Evolutionary conservation across 345 rosid species (phyloP).

Genomic region (Populus deltoides): DNA sequence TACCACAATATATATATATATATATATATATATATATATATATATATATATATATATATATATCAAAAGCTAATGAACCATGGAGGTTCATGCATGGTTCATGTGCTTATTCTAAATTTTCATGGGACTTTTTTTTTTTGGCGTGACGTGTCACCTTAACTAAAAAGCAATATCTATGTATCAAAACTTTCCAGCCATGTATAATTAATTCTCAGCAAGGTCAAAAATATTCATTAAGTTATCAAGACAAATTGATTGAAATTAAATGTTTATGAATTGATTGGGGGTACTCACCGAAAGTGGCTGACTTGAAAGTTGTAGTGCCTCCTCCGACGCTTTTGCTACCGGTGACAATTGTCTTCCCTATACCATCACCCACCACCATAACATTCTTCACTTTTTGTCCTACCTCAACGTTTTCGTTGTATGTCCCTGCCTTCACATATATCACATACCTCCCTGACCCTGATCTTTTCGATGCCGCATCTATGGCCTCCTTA

Average conservation of each 20-base stretch:
- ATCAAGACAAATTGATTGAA: background rate
- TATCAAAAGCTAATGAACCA: too few relatives aligned
- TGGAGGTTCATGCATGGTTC: too few relatives aligned
- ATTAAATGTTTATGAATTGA: background rate
- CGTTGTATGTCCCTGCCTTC: slow-evolving; percentile 28
- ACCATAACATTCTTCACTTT: slow-evolving; percentile 35
- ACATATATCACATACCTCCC: slow-evolving; percentile 34
- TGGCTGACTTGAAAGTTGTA: slow-evolving; percentile 45
- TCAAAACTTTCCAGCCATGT: background rate
- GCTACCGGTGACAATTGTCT: slow-evolving; percentile 41
- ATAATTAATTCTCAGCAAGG: background rate
- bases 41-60: too few relatives aligned
- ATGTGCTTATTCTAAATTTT: too few relatives aligned
- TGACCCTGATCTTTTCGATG: slow-evolving; percentile 27
- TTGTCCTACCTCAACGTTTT: slow-evolving; percentile 30
- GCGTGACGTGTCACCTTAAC: too few relatives aligned
- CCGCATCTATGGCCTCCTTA: slow-evolving; percentile 33
- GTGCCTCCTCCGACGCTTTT: slow-evolving; percentile 41
- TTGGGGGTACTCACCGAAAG: slow-evolving; percentile 29
- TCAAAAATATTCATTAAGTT: background rate
- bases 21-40: too few relatives aligned
- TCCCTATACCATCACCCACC: slow-evolving; percentile 35
- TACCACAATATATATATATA: too few relatives aligned
- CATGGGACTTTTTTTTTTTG: too few relatives aligned
- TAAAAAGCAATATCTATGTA: too few relatives aligned